A percentile compares a stretch with the other conserved stretches of the same genome.
Conservation (phyloP, 1,284 basidiomycete genomes). For the Mycena sp. region DNA sequence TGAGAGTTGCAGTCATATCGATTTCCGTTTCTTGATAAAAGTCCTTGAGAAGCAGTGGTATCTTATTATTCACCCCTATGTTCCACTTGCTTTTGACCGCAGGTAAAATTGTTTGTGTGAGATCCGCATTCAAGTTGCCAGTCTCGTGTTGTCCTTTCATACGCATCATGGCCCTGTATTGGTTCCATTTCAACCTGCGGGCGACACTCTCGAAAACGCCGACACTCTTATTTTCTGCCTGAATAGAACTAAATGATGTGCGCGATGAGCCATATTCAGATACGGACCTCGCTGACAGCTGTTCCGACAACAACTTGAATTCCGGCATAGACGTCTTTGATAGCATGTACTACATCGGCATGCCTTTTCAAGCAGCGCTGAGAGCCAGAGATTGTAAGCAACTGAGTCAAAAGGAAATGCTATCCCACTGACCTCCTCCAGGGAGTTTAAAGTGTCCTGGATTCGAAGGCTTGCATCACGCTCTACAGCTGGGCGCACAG, state of each 20-base stretch:
- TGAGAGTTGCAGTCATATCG: neutral
- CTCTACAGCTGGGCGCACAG: neutral
- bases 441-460: neutral
- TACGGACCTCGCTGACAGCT: conserved; percentile 6
- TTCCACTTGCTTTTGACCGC: conserved; percentile 5
- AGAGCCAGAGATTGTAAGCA: neutral
- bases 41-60: neutral
- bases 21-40: neutral
- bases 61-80: neutral
- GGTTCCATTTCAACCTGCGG: conserved; percentile 24
- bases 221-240: conserved; percentile 17
- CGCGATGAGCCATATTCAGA: neutral
- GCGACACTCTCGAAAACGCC: conserved; percentile 2
- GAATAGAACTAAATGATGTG: neutral
- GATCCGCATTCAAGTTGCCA: conserved; percentile 20
- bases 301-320: neutral
- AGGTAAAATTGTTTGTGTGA: conserved; percentile 7
- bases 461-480: neutral
- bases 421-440: neutral
- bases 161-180: conserved; percentile 28
- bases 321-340: neutral
- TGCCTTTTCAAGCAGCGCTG: neutral
- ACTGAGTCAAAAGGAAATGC: neutral
- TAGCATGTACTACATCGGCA: neutral
- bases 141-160: conserved; percentile 11